These are phyloP conservation scores for Acacia confusa DNA, from an alignment of 306 rosid species.

Conservation along the genomic window DNA sequence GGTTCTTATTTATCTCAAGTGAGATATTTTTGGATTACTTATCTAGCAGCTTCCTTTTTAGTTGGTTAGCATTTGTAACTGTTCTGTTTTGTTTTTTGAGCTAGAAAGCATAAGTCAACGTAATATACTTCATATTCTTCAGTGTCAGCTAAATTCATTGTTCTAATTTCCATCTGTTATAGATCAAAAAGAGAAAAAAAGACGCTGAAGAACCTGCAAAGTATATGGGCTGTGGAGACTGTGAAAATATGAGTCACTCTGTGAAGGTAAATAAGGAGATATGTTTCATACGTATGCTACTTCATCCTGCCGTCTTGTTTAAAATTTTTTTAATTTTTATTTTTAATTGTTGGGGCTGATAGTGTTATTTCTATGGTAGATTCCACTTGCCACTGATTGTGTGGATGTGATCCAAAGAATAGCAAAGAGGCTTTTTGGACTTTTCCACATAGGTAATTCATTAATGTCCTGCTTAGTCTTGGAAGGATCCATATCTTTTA, in stretches of 20 bases:
- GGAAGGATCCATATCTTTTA: constrained; percentile 16
- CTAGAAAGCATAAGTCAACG: constrained; percentile 2
- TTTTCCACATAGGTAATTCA: constrained; percentile 64
- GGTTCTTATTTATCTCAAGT: constrained; percentile 15
- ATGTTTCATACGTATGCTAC: constrained; percentile 20
- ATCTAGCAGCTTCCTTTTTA: constrained; percentile 28
- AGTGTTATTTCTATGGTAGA: constrained; percentile 44
- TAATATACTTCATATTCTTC: constrained; percentile 26
- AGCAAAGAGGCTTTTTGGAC: constrained; percentile 72
- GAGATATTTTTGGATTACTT: constrained; percentile 27
- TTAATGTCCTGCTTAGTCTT: constrained; percentile 7
- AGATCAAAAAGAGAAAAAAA: constrained; percentile 85
- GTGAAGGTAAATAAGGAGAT: constrained; percentile 53
- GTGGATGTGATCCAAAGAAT: constrained; percentile 83
- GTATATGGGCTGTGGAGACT: constrained; percentile 96
- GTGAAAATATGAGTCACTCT: constrained; percentile 95
- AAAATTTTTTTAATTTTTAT: constrained; percentile 3
- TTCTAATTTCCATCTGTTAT: constrained; percentile 13
- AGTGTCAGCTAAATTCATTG: constrained; percentile 17
- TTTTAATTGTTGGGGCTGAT: constrained; percentile 14
- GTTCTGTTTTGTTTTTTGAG: constrained; percentile 27
- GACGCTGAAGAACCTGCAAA: constrained; percentile 82
- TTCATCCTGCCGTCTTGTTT: constrained; percentile 8
- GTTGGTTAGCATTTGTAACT: constrained; percentile 9
- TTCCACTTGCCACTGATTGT: constrained; percentile 87